A percentile compares a stretch with the other conserved stretches of the same genome.
These are phyloP conservation scores for Phytophthora colocasiae DNA, from an alignment of 352 stramenopile genomes.

Conservation along the genomic window DNA sequence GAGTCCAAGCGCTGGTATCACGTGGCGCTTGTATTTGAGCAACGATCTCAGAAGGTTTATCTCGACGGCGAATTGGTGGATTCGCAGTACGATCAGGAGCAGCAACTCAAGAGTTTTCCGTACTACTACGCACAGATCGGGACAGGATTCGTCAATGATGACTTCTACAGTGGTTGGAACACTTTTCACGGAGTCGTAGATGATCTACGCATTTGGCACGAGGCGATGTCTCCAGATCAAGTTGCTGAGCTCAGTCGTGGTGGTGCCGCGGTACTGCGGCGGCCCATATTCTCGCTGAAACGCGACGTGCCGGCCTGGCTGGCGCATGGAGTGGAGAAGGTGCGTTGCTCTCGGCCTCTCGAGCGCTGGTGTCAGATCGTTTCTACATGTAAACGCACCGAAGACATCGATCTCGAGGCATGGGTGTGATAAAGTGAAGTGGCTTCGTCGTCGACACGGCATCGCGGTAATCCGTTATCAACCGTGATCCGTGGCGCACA, in stretches of 20 bases:
- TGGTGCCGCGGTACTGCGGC: background rate
- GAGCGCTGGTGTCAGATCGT: slow-evolving; percentile 20
- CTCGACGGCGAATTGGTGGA: slow-evolving; percentile 22
- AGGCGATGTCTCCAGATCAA: slow-evolving; percentile 6
- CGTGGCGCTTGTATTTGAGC: slow-evolving; percentile 19
- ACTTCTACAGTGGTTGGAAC: slow-evolving; percentile 31
- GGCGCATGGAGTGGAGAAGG: slow-evolving; percentile 16
- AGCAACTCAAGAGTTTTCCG: slow-evolving; percentile 24
- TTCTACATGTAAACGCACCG: slow-evolving; percentile 16
- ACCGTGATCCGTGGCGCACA: background rate
- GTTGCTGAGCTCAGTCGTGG: slow-evolving; percentile 8
- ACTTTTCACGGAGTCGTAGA: slow-evolving; percentile 30
- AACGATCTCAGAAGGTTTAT: slow-evolving; percentile 14
- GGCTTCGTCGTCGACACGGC: background rate
- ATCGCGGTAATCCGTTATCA: background rate
- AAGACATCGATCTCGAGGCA: slow-evolving; percentile 3
- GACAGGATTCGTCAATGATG: slow-evolving; percentile 6
- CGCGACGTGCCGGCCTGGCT: slow-evolving; percentile 18
- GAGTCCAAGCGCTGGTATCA: slow-evolving; percentile 29
- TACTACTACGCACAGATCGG: slow-evolving; percentile 22
- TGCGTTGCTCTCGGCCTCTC: slow-evolving; percentile 17
- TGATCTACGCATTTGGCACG: slow-evolving; percentile 32
- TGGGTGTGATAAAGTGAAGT: slow-evolving; percentile 8
- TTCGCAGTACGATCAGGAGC: slow-evolving; percentile 4
- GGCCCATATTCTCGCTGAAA: slow-evolving; percentile 17